Conservation (phyloP, 2,329 filamentous ascomycete species). For the Achaetomium macrosporum region DNA sequence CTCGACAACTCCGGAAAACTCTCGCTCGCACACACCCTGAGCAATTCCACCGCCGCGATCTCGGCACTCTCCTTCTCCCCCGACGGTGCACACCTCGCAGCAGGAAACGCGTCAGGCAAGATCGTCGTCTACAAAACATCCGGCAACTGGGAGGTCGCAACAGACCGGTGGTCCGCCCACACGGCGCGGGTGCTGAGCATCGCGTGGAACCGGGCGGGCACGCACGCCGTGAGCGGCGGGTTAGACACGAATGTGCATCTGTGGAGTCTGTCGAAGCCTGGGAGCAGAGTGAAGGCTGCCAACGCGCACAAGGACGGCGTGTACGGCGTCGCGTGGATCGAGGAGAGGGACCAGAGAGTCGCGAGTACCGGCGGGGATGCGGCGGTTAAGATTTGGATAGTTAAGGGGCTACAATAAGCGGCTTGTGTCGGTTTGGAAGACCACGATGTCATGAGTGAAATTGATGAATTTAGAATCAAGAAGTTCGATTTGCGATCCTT, state of each 20-base stretch:
- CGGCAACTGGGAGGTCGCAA: conserved; percentile 61
- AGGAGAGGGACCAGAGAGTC: conserved; percentile 53
- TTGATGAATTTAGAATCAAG: not conserved
- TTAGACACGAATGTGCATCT: conserved; percentile 90
- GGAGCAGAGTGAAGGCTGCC: conserved; percentile 72
- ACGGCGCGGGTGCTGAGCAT: conserved; percentile 53
- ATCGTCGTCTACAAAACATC: conserved; percentile 71
- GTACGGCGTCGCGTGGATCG: conserved; percentile 74
- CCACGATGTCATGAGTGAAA: conserved; percentile 4
- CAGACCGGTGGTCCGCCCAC: conserved; percentile 64
- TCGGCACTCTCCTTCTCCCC: conserved; percentile 79
- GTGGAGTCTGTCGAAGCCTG: conserved; percentile 81
- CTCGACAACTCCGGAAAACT: conserved; percentile 51
- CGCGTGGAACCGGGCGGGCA: conserved; percentile 72
- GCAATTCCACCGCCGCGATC: conserved; percentile 64
- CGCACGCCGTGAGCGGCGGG: conserved; percentile 75
- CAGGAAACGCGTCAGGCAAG: conserved; percentile 78
- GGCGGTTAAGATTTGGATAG: conserved; percentile 81
- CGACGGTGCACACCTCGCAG: conserved; percentile 71
- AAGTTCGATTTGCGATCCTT: not conserved
- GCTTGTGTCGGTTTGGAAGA: not conserved
- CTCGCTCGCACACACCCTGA: conserved; percentile 49
- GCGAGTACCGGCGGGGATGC: conserved; percentile 82
- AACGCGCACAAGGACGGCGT: conserved; percentile 97
- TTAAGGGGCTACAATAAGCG: conserved; percentile 48